phyloP scores from a whole-genome alignment of 768 basidiomycete species.

The Lactarius tabidus region DNA sequence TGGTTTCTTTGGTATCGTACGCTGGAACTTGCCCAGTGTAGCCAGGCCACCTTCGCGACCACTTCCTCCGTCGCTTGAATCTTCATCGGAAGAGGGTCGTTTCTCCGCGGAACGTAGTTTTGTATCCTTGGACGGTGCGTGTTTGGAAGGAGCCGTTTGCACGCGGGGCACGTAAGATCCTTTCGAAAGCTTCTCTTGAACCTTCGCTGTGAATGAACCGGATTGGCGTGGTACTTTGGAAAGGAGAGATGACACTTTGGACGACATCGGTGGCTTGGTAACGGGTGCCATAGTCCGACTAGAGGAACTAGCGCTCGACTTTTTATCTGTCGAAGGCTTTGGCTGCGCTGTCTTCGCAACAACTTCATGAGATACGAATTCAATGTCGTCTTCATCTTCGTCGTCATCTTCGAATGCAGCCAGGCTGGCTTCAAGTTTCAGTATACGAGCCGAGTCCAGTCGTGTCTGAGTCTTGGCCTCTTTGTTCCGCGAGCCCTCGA shows the following conservation, averaged over 20 bases:
- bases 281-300: background rate
- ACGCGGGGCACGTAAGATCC: constrained; percentile 35
- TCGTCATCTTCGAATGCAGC: constrained; percentile 59
- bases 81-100: constrained; percentile 28
- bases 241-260: constrained; percentile 4
- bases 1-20: constrained; percentile 46
- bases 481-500: constrained; percentile 54
- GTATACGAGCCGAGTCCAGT: constrained; percentile 53
- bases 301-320: background rate
- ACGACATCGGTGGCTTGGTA: background rate
- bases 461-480: constrained; percentile 48
- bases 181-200: constrained; percentile 38
- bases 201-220: constrained; percentile 29
- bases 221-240: constrained; percentile 20
- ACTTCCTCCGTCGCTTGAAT: constrained; percentile 42
- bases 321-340: constrained; percentile 7
- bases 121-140: constrained; percentile 15
- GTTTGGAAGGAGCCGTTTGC: constrained; percentile 35
- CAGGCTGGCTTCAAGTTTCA: constrained; percentile 63
- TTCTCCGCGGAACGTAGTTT: constrained; percentile 1
- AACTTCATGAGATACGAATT: constrained; percentile 44
- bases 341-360: constrained; percentile 10
- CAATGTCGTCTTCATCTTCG: constrained; percentile 57
- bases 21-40: constrained; percentile 22
- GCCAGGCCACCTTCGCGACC: constrained; percentile 34